A percentile compares a stretch with the other conserved stretches of the same genome.
Conservation (phyloP, 2,329 filamentous ascomycete genomes). For the Trichoderma arundinaceum region DNA sequence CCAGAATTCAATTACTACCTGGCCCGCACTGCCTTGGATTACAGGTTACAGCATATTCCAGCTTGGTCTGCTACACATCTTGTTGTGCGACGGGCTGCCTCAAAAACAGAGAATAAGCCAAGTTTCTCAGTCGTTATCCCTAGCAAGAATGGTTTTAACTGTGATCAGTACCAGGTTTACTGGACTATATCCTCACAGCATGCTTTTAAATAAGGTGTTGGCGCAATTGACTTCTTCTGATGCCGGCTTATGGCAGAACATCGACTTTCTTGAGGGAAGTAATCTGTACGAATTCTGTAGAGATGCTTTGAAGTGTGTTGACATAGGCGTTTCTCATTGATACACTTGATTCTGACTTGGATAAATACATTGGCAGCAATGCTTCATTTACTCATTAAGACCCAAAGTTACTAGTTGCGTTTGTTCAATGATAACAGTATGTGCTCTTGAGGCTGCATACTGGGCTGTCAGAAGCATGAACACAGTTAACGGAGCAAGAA, state of each 20-base stretch:
- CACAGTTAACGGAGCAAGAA: neutral
- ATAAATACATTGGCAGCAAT: neutral
- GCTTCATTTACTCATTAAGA: neutral
- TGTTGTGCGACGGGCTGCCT: neutral
- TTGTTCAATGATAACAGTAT: neutral
- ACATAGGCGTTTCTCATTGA: conserved; percentile 1
- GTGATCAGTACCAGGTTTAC: conserved; percentile 22
- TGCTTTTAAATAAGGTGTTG: neutral
- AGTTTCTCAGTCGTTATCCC: conserved; percentile 6
- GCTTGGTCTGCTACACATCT: neutral
- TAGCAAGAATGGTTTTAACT: conserved; percentile 4
- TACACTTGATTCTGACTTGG: neutral
- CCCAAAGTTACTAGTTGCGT: neutral
- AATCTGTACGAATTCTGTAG: conserved; percentile 21
- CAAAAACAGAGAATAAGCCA: neutral
- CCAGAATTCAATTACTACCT: conserved; percentile 2
- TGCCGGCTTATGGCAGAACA: neutral
- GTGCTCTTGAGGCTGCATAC: neutral
- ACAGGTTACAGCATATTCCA: conserved; percentile 27
- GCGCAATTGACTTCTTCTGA: neutral
- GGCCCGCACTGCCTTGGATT: conserved; percentile 24
- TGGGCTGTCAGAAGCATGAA: neutral
- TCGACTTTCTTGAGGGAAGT: conserved; percentile 26
- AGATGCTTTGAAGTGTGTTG: neutral
- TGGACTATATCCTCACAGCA: neutral